Evolutionary conservation across 768 basidiomycete genomes (phyloP).

Genomic region (Grammothele lineata): DNA sequence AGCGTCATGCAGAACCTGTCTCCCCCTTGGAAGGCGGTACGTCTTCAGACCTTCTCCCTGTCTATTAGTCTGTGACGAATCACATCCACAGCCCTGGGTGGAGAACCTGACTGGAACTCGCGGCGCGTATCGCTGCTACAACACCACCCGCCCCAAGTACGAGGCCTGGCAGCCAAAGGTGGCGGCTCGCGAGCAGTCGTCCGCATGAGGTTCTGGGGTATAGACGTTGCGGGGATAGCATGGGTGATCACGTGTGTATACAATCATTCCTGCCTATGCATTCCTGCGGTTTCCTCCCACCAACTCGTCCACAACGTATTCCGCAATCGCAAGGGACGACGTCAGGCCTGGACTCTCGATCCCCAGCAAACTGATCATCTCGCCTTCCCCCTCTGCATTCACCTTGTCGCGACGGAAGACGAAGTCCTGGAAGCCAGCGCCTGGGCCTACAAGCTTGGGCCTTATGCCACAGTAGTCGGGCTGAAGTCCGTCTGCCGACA

Average conservation of each 20-base stretch:
- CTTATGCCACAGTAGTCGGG: constrained; percentile 85
- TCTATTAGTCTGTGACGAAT: neutral
- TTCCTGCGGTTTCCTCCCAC: constrained; percentile 28
- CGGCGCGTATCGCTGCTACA: constrained; percentile 87
- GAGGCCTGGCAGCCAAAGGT: constrained; percentile 80
- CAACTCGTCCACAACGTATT: constrained; percentile 68
- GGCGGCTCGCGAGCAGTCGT: constrained; percentile 35
- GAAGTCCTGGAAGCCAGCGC: constrained; percentile 83
- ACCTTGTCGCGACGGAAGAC: constrained; percentile 59
- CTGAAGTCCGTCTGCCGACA: constrained; percentile 54
- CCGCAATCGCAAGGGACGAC: constrained; percentile 80
- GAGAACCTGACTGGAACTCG: constrained; percentile 94
- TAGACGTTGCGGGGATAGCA: neutral
- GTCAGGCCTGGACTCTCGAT: constrained; percentile 95
- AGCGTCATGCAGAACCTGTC: constrained; percentile 59
- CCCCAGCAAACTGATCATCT: constrained; percentile 80
- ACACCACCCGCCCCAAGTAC: constrained; percentile 80
- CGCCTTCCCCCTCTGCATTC: constrained; percentile 24
- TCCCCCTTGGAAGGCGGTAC: constrained; percentile 82
- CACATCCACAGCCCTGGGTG: constrained; percentile 55
- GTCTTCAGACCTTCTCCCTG: constrained; percentile 25
- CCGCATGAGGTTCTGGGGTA: neutral
- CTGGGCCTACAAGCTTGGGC: constrained; percentile 79
- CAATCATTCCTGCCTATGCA: constrained; percentile 3
- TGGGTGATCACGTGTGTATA: constrained; percentile 1